A percentile compares a stretch with the other conserved stretches of the same genome.
phyloP scores from a whole-genome alignment of 176 grass and related monocot species.

The Zizania latifolia region DNA sequence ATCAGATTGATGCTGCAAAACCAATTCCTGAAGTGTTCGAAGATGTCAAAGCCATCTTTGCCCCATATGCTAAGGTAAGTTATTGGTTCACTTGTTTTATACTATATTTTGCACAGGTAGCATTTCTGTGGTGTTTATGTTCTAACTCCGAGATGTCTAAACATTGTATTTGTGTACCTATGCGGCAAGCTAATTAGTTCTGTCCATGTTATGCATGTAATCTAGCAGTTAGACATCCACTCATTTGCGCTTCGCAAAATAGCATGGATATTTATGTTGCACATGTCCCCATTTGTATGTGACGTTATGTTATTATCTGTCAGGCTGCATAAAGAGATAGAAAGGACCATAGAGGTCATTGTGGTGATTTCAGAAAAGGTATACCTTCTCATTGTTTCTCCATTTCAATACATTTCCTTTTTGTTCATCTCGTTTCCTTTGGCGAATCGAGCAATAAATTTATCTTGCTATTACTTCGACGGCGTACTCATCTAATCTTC shows the following conservation, averaged over 20 bases:
- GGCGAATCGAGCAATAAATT: background rate
- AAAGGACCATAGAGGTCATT: conserved; percentile 15
- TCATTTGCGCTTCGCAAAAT: background rate
- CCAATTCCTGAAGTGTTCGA: conserved; percentile 84
- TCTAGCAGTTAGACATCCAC: background rate
- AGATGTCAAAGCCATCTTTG: conserved; percentile 70
- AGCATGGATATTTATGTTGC: background rate
- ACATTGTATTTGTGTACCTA: background rate
- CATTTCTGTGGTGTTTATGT: background rate
- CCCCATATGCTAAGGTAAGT: conserved; percentile 61
- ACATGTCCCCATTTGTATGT: background rate
- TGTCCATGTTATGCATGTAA: background rate
- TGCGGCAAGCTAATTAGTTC: background rate
- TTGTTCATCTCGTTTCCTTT: background rate
- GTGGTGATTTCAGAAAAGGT: conserved; percentile 33
- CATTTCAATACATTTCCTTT: background rate
- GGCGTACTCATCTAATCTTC: background rate
- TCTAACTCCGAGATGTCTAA: background rate
- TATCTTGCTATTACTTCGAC: background rate
- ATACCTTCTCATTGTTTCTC: background rate
- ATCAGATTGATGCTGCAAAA: conserved; percentile 75
- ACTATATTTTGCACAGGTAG: background rate
- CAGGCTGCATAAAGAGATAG: conserved; percentile 37
- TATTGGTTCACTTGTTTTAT: background rate
- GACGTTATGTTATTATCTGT: background rate